Evolutionary conservation across 208 protist genomes (phyloP).

Genomic region (Trypanosoma brucei): DNA sequence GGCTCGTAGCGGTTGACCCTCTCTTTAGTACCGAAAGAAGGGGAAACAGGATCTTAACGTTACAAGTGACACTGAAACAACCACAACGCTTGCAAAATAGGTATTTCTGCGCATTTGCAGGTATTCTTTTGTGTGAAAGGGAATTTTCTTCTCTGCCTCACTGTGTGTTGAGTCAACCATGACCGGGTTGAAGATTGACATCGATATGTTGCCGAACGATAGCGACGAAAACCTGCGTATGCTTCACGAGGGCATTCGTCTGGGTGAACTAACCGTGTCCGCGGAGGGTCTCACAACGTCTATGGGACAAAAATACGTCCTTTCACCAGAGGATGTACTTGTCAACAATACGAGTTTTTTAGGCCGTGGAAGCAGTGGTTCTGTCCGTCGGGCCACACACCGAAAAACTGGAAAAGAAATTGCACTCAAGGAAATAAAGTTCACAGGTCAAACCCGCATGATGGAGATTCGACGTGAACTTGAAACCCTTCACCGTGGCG

Average conservation of each 20-base stretch:
- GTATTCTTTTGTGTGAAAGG: too few relatives aligned
- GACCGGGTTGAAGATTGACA: constrained; percentile 66
- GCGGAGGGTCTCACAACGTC: constrained; percentile 62
- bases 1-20: not conserved
- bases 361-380: constrained; percentile 80
- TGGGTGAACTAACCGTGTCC: constrained; percentile 75
- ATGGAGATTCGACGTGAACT: constrained; percentile 81
- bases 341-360: constrained; percentile 57
- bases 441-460: constrained; percentile 64
- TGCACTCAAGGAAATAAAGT: constrained; percentile 88
- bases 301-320: constrained; percentile 43
- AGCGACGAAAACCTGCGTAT: constrained; percentile 31
- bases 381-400: constrained; percentile 62
- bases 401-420: constrained; percentile 46
- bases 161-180: constrained; percentile 1
- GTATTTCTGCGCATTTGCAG: too few relatives aligned
- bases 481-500: constrained; percentile 68
- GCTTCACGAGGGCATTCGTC: constrained; percentile 51
- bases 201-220: constrained; percentile 62
- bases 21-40: not conserved
- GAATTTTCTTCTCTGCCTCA: too few relatives aligned
- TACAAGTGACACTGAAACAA: not conserved
- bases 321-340: constrained; percentile 75
- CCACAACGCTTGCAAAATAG: not conserved
- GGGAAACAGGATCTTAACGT: not conserved